These are phyloP conservation scores for Trichoderma polysporum DNA, from an alignment of 2,329 filamentous ascomycete species.

Conservation along the genomic window DNA sequence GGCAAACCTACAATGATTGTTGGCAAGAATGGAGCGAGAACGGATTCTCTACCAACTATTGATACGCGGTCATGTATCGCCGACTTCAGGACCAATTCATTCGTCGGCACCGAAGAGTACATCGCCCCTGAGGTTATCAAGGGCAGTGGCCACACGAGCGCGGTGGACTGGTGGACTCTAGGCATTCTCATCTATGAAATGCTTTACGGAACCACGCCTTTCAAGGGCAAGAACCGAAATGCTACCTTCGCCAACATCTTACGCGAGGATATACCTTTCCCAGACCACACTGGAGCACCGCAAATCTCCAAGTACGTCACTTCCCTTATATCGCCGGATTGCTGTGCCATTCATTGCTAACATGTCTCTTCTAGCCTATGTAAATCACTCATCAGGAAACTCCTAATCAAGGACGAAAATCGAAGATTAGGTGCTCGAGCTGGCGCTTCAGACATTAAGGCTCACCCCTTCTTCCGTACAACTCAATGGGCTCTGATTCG, in stretches of 20 bases:
- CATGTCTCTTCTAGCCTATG: constrained; percentile 65
- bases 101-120: constrained; percentile 98
- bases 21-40: constrained; percentile 81
- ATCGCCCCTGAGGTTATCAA: constrained; percentile 99
- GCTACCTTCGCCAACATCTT: constrained; percentile 97
- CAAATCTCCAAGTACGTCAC: constrained; percentile 82
- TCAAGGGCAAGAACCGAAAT: constrained; percentile 99
- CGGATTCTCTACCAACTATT: constrained; percentile 88
- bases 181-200: constrained; percentile 98
- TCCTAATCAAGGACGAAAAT: constrained; percentile 97
- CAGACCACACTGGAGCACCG: constrained; percentile 78
- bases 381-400: constrained; percentile 93
- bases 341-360: not conserved
- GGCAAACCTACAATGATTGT: constrained; percentile 98
- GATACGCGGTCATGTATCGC: constrained; percentile 98
- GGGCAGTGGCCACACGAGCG: constrained; percentile 95
- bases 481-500: constrained; percentile 97
- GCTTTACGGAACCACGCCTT: constrained; percentile 96
- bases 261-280: constrained; percentile 92
- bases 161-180: constrained; percentile 98
- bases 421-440: constrained; percentile 89
- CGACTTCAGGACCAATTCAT: constrained; percentile 97
- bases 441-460: constrained; percentile 95
- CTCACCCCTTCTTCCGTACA: constrained; percentile 90
- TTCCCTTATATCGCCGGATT: not conserved